Percentiles rank a stretch among this genome's conserved stretches.
These are phyloP conservation scores for Candida neerlandica DNA, from an alignment of 1,139 yeast genomes.

Conservation along the genomic window DNA sequence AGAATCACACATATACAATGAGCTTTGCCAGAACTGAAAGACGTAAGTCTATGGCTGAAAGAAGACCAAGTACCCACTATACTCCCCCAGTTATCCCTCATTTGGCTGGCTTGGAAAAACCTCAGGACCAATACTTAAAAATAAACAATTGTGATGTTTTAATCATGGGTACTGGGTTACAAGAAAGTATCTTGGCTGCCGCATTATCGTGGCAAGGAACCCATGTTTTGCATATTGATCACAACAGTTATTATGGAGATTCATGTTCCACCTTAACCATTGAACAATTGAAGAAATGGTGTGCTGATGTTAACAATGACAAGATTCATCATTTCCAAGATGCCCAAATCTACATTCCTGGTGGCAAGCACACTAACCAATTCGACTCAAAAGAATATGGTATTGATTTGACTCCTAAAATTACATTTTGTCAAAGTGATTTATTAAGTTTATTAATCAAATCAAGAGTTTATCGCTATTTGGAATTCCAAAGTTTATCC, in stretches of 20 bases:
- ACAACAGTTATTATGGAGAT: constrained; percentile 85
- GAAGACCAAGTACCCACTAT: constrained; percentile 61
- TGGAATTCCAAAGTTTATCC: constrained; percentile 88
- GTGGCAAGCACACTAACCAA: constrained; percentile 42
- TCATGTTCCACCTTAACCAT: constrained; percentile 81
- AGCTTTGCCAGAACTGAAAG: constrained; percentile 37
- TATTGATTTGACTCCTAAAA: constrained; percentile 84
- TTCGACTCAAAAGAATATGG: constrained; percentile 76
- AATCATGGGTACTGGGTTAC: constrained; percentile 89
- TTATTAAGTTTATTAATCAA: constrained; percentile 75
- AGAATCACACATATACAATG: constrained; percentile 2
- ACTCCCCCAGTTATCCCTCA: constrained; percentile 71
- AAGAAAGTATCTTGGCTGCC: constrained; percentile 87
- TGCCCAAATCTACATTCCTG: constrained; percentile 75
- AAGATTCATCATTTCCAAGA: constrained; percentile 54
- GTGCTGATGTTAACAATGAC: constrained; percentile 59
- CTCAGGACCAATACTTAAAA: constrained; percentile 47
- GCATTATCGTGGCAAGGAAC: constrained; percentile 97
- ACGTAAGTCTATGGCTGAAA: constrained; percentile 74
- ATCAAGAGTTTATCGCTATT: constrained; percentile 84
- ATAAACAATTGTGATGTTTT: constrained; percentile 82
- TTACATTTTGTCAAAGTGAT: constrained; percentile 87
- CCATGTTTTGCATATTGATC: constrained; percentile 83
- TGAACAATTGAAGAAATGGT: constrained; percentile 85
- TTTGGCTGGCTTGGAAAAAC: constrained; percentile 74